A percentile compares a stretch with the other conserved stretches of the same genome.
These are phyloP conservation scores for Allodekkera sacchari DNA, from an alignment of 805 yeast species.

Conservation along the genomic window DNA sequence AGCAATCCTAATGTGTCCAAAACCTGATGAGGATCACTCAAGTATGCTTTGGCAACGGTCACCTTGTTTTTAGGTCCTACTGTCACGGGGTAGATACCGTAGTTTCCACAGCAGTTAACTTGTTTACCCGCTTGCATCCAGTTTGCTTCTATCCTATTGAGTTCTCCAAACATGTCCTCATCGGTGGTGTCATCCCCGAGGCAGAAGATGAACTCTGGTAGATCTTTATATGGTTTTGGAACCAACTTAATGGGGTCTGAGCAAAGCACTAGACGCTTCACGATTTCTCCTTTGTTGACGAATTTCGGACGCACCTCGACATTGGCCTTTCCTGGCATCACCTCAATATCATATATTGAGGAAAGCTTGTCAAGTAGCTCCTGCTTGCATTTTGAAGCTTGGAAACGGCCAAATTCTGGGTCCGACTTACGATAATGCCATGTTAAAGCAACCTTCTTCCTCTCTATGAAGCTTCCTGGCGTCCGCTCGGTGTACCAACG, in stretches of 20 bases:
- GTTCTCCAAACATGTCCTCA: constrained; percentile 90
- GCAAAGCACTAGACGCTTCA: constrained; percentile 61
- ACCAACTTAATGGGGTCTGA: constrained; percentile 41
- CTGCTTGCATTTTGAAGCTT: constrained; percentile 65
- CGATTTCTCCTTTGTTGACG: constrained; percentile 96
- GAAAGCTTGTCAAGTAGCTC: constrained; percentile 49
- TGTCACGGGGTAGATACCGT: constrained; percentile 75
- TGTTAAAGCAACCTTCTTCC: constrained; percentile 86
- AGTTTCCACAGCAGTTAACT: constrained; percentile 38
- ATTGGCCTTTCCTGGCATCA: constrained; percentile 96
- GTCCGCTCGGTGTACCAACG: constrained; percentile 75
- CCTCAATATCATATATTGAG: constrained; percentile 72
- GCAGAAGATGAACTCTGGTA: constrained; percentile 83
- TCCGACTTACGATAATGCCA: constrained; percentile 98
- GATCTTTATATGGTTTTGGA: constrained; percentile 25
- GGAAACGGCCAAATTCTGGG: constrained; percentile 86
- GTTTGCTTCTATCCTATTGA: constrained; percentile 50
- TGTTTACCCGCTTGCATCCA: constrained; percentile 39
- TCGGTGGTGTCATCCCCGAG: constrained; percentile 95
- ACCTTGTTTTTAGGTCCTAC: constrained; percentile 88
- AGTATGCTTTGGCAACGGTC: constrained; percentile 79
- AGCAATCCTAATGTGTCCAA: constrained; percentile 74
- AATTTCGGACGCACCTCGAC: constrained; percentile 94
- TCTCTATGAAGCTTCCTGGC: constrained; percentile 82
- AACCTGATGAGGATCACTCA: constrained; percentile 77